Evolutionary conservation across 352 stramenopile species (phyloP).

Genomic region (Globisporangium lucens): DNA sequence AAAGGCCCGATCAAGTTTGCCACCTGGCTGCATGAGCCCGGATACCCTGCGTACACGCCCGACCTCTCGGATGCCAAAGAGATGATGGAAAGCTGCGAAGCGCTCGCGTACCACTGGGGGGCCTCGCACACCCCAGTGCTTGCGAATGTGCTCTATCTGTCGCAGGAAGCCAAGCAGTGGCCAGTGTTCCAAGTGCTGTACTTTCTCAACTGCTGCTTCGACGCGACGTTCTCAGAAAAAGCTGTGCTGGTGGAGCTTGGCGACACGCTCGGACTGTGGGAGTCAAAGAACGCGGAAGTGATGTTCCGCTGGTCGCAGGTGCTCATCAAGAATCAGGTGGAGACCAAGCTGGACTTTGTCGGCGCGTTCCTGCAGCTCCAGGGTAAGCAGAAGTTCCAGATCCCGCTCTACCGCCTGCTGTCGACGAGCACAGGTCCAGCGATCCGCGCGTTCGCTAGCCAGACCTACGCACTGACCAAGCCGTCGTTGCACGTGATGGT

Average conservation of each 20-base stretch:
- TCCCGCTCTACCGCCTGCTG: constrained; percentile 65
- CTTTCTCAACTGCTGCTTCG: constrained; percentile 64
- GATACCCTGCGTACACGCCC: constrained; percentile 52
- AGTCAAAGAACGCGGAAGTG: constrained; percentile 61
- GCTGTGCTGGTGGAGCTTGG: constrained; percentile 52
- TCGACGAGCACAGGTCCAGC: constrained; percentile 34
- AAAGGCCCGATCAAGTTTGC: constrained; percentile 61
- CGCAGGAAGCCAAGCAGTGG: constrained; percentile 57
- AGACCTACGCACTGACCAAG: constrained; percentile 44
- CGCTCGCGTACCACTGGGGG: constrained; percentile 59
- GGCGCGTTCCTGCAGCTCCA: constrained; percentile 58
- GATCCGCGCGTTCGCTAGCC: constrained; percentile 39
- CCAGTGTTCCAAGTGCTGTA: constrained; percentile 58
- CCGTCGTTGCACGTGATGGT: constrained; percentile 76
- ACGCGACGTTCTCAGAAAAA: constrained; percentile 34
- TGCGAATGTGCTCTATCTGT: constrained; percentile 59
- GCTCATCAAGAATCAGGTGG: constrained; percentile 61
- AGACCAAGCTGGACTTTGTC: constrained; percentile 43
- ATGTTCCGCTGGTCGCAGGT: constrained; percentile 64
- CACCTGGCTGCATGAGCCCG: constrained; percentile 64
- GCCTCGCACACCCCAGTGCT: constrained; percentile 46
- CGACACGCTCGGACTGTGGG: constrained; percentile 50
- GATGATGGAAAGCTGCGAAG: constrained; percentile 69
- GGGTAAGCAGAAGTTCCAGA: constrained; percentile 82
- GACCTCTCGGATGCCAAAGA: constrained; percentile 65